Base-by-base conservation (phyloP, 371 early-diverging fungal species). In the Umbelopsis sp. region DNA sequence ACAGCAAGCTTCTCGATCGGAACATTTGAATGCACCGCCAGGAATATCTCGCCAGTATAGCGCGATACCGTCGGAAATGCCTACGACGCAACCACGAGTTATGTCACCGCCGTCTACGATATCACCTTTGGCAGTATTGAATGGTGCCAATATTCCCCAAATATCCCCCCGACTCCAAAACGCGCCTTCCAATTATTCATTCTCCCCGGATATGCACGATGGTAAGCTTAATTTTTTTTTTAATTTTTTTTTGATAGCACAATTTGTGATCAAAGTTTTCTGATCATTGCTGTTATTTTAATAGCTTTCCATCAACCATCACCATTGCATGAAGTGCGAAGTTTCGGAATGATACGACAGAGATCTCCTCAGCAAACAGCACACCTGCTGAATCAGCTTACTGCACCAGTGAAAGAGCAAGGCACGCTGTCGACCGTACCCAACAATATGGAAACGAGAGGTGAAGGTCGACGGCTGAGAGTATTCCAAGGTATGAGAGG, bases 401-500 rank as follows among this genome's bases (percentile, higher is more conserved):
- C 57, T 14, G 57, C 35, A 2, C 35, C 57, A 29, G 16, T 18
- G 35, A 57, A 14, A 18, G 35, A 57, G 9, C 18, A 29, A 35
- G 37, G 18, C 18, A 12, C 32, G 57, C 6, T 35, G 57, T 57
- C 57, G 5, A 16, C 57, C 0, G 35, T 9, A 10, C 16, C 29
- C 5, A 12, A 9, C 14, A 48, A n/a, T 48, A 0, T 2, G 20
- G 48, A 48, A 18, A 20, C 48, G 18, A 57, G 57, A 57, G 57
- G 35, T 16, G 57, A 57, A n/a, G 32, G 29, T n/a, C 57, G 57
- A 11, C 57, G 57, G 12, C 32, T 57, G 18, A 24, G 57, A 18
- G 57, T 57, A 9, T 57, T 57, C 29, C 57, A 57, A n/a, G 57
- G 57, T 18, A 57, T 57, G 57, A 57, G 57, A 57, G 57, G 57